phyloP scores from a whole-genome alignment of 768 basidiomycete species.

The Suillus ampliporus region DNA sequence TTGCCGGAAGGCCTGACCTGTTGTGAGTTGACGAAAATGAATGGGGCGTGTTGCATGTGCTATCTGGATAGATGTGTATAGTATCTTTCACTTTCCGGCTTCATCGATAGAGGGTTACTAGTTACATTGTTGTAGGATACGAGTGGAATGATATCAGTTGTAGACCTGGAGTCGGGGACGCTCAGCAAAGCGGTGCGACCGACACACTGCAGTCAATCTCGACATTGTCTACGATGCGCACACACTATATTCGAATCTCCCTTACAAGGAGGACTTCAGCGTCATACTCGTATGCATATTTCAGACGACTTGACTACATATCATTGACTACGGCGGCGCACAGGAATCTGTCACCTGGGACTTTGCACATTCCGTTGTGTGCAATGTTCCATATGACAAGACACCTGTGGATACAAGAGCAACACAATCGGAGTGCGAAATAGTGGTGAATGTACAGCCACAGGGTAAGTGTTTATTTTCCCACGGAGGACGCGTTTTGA shows the following conservation, averaged over 20 bases:
- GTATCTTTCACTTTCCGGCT: not conserved
- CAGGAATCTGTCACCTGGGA: too few relatives aligned
- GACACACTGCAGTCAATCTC: too few relatives aligned
- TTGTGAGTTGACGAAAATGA: conserved; percentile 25
- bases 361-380: too few relatives aligned
- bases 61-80: not conserved
- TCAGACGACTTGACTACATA: too few relatives aligned
- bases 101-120: not conserved
- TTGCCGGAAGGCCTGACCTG: conserved; percentile 71
- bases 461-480: conserved; percentile 35
- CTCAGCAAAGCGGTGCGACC: too few relatives aligned
- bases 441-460: conserved; percentile 16
- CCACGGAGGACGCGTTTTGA: conserved; percentile 40
- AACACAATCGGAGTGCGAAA: conserved; percentile 34
- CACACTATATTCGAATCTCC: too few relatives aligned
- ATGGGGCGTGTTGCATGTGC: not conserved
- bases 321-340: too few relatives aligned
- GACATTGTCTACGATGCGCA: not conserved
- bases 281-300: too few relatives aligned
- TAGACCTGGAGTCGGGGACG: not conserved
- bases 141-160: not conserved
- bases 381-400: too few relatives aligned
- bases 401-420: not conserved
- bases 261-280: too few relatives aligned
- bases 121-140: not conserved